Evolutionary conservation across 768 basidiomycete species (phyloP).

Genomic region (Boletus edulis): DNA sequence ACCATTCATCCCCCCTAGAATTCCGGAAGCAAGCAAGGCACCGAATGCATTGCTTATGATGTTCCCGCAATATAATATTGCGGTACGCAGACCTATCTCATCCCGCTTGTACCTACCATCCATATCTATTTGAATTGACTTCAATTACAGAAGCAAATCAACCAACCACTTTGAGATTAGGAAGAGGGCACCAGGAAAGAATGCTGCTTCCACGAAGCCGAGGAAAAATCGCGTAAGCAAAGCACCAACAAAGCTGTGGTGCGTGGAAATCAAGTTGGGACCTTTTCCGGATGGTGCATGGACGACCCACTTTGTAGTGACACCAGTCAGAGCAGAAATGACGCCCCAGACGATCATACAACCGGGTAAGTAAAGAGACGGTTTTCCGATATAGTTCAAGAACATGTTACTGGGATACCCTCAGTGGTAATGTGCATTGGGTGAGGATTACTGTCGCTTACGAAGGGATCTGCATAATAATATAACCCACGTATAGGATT

Average conservation of each 20-base stretch:
- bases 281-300: not conserved
- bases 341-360: conserved; percentile 74
- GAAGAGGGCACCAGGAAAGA: conserved; percentile 45
- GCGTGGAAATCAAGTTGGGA: not conserved
- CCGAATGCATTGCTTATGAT: conserved; percentile 57
- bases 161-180: conserved; percentile 33
- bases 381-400: conserved; percentile 61
- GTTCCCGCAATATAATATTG: conserved; percentile 49
- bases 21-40: conserved; percentile 46
- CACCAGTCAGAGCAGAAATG: conserved; percentile 47
- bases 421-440: not conserved
- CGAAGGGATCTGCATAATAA: conserved; percentile 43
- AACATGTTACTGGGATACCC: conserved; percentile 60
- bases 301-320: conserved; percentile 29
- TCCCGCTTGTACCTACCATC: conserved; percentile 40
- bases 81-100: conserved; percentile 44
- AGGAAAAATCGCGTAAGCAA: conserved; percentile 51
- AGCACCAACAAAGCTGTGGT: conserved; percentile 38
- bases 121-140: conserved; percentile 19
- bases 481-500: conserved; percentile 61
- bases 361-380: conserved; percentile 61
- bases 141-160: conserved; percentile 28
- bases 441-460: conserved; percentile 15
- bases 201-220: conserved; percentile 52
- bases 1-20: conserved; percentile 47